phyloP scores from a whole-genome alignment of 371 early-diverging fungal genomes.

The Mucor velutinosus region DNA sequence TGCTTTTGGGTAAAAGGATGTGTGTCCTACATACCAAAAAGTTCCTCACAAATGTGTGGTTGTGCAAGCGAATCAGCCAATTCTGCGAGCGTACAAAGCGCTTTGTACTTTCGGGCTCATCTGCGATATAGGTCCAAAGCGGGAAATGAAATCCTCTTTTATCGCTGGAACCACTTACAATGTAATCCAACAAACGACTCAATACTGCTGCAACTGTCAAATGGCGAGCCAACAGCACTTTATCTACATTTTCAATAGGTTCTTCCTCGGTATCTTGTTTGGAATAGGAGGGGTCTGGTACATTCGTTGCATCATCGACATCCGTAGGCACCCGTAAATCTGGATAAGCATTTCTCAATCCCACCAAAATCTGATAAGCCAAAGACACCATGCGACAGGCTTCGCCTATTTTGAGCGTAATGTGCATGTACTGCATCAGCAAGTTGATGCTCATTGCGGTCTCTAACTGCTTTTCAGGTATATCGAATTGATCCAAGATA shows the following conservation, averaged over 20 bases:
- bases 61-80: constrained; percentile 2
- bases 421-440: constrained; percentile 11
- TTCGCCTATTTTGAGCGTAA: constrained; percentile 10
- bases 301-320: not conserved
- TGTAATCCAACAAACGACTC: not conserved
- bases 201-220: not conserved
- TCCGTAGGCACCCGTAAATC: not conserved
- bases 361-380: constrained; percentile 17
- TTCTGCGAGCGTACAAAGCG: not conserved
- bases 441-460: constrained; percentile 14
- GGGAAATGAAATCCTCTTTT: not conserved
- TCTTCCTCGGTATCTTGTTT: not conserved
- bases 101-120: constrained; percentile 8
- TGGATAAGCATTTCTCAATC: not conserved
- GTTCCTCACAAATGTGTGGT: constrained; percentile 3
- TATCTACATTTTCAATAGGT: not conserved
- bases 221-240: constrained; percentile 7
- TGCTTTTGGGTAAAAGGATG: not conserved
- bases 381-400: not conserved
- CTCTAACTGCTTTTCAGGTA: constrained; percentile 17
- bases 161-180: not conserved
- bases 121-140: not conserved
- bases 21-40: constrained; percentile 4
- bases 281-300: not conserved
- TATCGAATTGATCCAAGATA: constrained; percentile 23